Percentiles rank a stretch among this genome's conserved stretches.
phyloP scores from a whole-genome alignment of 345 rosid genomes.

The Punica granatum region DNA sequence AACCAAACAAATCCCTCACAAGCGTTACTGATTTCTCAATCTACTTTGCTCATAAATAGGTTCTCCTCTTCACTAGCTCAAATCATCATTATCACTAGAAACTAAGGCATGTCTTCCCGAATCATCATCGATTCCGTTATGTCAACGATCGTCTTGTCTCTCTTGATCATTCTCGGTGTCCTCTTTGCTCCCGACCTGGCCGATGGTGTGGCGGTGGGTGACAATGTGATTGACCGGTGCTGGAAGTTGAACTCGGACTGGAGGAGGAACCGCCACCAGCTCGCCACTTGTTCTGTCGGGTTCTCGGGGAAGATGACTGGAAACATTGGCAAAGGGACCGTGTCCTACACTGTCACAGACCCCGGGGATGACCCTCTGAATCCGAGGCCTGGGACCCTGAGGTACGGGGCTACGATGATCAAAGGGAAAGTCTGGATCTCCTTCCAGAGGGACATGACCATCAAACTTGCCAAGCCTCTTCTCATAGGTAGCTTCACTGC shows the following conservation, averaged over 20 bases:
- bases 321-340: conserved; percentile 42
- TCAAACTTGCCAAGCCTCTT: conserved; percentile 45
- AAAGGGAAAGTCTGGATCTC: conserved; percentile 63
- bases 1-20: too few species aligned
- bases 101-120: not conserved
- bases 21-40: not conserved
- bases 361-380: conserved; percentile 54
- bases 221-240: conserved; percentile 68
- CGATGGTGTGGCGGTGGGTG: not conserved
- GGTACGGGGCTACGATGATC: conserved; percentile 55
- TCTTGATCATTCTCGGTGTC: not conserved
- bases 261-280: conserved; percentile 36
- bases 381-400: conserved; percentile 58
- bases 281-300: conserved; percentile 58
- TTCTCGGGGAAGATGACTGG: conserved; percentile 57
- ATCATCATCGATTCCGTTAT: not conserved
- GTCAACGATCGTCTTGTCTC: not conserved
- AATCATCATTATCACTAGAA: not conserved
- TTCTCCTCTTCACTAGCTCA: not conserved
- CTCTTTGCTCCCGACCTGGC: too few species aligned
- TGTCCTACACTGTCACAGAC: conserved; percentile 47
- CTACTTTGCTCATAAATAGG: not conserved
- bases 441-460: conserved; percentile 50
- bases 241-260: conserved; percentile 46
- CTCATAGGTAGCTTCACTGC: conserved; percentile 59